phyloP scores from a whole-genome alignment of 1,284 basidiomycete species.

The Rhodotorula sp. region DNA sequence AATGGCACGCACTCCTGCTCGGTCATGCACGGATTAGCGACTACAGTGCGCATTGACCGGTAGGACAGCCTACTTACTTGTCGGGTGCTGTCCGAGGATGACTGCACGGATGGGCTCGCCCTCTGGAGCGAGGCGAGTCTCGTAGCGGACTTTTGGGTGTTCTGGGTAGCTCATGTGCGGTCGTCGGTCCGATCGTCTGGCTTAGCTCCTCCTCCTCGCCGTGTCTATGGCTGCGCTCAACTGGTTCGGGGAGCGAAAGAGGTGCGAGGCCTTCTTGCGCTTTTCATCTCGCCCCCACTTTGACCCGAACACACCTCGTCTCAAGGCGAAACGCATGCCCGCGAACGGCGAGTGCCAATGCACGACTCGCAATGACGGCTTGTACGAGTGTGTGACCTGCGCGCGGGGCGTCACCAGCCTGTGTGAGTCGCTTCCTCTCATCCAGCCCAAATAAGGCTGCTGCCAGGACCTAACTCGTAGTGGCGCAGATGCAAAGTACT shows the following conservation, averaged over 20 bases:
- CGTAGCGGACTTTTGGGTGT: background rate
- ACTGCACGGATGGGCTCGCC: conserved; percentile 3
- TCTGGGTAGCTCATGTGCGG: background rate
- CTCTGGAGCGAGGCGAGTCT: background rate
- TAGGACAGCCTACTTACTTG: background rate
- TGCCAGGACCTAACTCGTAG: background rate
- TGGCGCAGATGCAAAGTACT: conserved; percentile 24
- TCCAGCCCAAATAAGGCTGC: too few species aligned
- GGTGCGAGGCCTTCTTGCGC: too few species aligned
- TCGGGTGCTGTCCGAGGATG: conserved; percentile 23
- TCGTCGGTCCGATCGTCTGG: too few species aligned
- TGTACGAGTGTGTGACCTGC: conserved; percentile 29
- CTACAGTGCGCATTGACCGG: background rate
- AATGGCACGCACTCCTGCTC: conserved; percentile 12
- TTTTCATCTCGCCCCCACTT: too few species aligned
- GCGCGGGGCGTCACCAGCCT: conserved; percentile 1
- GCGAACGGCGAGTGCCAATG: background rate
- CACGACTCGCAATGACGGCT: background rate
- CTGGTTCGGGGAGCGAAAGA: too few species aligned
- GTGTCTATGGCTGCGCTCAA: too few species aligned
- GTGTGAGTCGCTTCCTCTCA: conserved; percentile 9
- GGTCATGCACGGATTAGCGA: background rate
- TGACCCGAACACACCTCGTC: background rate
- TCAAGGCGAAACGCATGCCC: background rate
- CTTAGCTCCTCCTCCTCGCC: too few species aligned